Evolutionary conservation across 306 rosid genomes (phyloP).

Genomic region (Dalbergia cochinchinensis): DNA sequence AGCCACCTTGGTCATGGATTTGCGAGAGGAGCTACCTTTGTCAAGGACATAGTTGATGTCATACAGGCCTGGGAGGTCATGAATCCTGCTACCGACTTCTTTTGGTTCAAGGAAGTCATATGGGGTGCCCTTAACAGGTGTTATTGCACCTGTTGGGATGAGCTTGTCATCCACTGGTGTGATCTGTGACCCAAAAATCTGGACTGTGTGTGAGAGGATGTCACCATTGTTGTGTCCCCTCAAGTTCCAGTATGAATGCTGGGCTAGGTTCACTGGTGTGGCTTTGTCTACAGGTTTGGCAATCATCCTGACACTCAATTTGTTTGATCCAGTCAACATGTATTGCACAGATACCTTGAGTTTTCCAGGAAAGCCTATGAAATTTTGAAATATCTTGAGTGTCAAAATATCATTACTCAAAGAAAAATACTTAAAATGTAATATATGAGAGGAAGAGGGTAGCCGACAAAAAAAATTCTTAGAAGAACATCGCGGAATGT

Average conservation of each 20-base stretch:
- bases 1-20: conserved; percentile 40
- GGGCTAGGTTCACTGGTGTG: conserved; percentile 80
- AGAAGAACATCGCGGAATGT: too few relatives aligned
- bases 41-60: conserved; percentile 75
- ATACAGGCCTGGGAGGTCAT: conserved; percentile 57
- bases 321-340: conserved; percentile 51
- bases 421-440: too few relatives aligned
- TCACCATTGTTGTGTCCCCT: conserved; percentile 71
- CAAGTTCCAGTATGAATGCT: conserved; percentile 77
- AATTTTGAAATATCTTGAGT: too few relatives aligned
- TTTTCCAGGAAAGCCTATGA: conserved; percentile 74
- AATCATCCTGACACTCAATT: conserved; percentile 59
- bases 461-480: too few relatives aligned
- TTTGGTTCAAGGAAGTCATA: conserved; percentile 63
- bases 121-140: conserved; percentile 55
- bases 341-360: conserved; percentile 63
- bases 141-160: conserved; percentile 63
- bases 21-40: not conserved
- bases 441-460: too few relatives aligned
- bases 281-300: conserved; percentile 62
- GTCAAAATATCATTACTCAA: too few relatives aligned
- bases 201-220: conserved; percentile 64
- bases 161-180: conserved; percentile 66
- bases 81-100: conserved; percentile 53
- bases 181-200: conserved; percentile 59